These are phyloP conservation scores for Coemansia brasiliensis DNA, from an alignment of 192 early-diverging fungal species.

Conservation along the genomic window DNA sequence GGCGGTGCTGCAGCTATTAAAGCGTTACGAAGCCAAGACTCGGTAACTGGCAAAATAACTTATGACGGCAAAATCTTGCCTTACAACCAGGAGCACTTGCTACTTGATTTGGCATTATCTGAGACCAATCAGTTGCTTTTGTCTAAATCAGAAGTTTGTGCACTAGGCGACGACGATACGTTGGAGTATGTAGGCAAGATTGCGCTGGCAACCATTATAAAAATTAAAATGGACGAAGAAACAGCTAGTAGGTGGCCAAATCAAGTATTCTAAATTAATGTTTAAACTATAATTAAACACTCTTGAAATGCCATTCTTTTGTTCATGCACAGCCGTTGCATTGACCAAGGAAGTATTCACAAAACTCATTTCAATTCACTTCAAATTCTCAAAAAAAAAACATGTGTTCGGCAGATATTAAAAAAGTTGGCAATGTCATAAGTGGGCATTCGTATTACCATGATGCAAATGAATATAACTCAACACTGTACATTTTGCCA, in stretches of 20 bases:
- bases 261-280: too few relatives aligned
- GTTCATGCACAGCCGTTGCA: too few relatives aligned
- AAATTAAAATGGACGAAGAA: constrained; percentile 38
- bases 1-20: constrained; percentile 29
- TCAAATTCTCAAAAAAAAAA: too few relatives aligned
- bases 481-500: neutral
- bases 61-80: constrained; percentile 4
- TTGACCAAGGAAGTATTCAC: too few relatives aligned
- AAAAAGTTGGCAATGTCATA: too few relatives aligned
- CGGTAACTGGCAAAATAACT: neutral
- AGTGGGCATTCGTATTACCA: too few relatives aligned
- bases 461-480: too few relatives aligned
- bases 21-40: constrained; percentile 14
- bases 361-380: too few relatives aligned
- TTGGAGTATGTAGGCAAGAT: constrained; percentile 29
- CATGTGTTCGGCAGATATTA: too few relatives aligned
- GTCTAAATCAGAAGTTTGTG: constrained; percentile 7
- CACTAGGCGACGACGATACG: constrained; percentile 16
- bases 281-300: too few relatives aligned
- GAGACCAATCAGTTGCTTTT: constrained; percentile 20
- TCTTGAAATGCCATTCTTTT: too few relatives aligned
- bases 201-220: constrained; percentile 31
- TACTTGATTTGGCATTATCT: constrained; percentile 20
- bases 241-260: too few relatives aligned
- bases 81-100: constrained; percentile 15